These are phyloP conservation scores for Lactuca saligna DNA, from an alignment of 129 eudicot genomes.

Conservation along the genomic window DNA sequence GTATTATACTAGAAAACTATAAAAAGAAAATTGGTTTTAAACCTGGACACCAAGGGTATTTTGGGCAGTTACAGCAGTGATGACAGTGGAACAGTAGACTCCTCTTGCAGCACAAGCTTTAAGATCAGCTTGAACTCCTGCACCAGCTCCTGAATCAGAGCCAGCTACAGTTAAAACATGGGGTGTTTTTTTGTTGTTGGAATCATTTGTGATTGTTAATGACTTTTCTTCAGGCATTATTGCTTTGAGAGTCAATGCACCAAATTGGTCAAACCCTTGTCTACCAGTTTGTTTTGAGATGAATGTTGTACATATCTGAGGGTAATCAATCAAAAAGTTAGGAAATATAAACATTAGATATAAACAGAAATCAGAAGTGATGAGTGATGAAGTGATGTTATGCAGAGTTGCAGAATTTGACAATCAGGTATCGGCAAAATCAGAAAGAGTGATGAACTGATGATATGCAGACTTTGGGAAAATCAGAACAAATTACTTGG, in stretches of 20 bases:
- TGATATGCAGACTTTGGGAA: too few species aligned
- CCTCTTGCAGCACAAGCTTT: conserved; percentile 93
- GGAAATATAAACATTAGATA: neutral
- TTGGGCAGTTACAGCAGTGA: conserved; percentile 95
- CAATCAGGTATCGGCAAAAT: too few species aligned
- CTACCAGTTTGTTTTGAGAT: conserved; percentile 28
- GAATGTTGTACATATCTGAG: conserved; percentile 25
- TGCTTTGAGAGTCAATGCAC: conserved; percentile 43
- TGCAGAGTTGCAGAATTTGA: too few species aligned
- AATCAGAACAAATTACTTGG: too few species aligned
- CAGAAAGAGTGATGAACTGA: too few species aligned
- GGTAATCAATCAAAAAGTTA: conserved; percentile 16
- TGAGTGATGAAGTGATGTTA: too few species aligned
- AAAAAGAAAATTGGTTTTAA: conserved; percentile 1
- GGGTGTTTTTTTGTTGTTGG: conserved; percentile 40
- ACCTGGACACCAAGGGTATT: conserved; percentile 98
- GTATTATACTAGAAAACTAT: neutral
- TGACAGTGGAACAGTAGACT: conserved; percentile 88
- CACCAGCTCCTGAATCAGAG: conserved; percentile 98
- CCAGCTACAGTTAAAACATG: conserved; percentile 95
- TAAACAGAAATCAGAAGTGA: too few species aligned
- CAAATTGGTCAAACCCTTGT: conserved; percentile 28
- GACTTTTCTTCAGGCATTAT: conserved; percentile 48
- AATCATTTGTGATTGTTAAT: conserved; percentile 22
- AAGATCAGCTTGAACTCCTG: conserved; percentile 94